Percentiles rank a stretch among this genome's conserved stretches.
Evolutionary conservation across 129 eudicot genomes (phyloP).

Genomic region (Centrapalus pauciflorus): DNA sequence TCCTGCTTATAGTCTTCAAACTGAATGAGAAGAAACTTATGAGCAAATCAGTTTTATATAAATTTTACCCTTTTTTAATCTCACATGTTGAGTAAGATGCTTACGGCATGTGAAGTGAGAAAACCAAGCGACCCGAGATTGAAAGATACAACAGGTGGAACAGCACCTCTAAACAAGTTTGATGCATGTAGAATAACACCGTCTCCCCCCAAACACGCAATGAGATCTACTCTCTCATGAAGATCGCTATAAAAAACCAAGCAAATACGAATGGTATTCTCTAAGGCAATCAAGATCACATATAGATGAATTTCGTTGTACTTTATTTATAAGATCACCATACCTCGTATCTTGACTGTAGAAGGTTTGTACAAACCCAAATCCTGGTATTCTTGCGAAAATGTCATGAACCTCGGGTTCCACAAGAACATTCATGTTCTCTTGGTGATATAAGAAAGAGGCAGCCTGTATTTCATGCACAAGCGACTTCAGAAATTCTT

Average conservation of each 20-base stretch:
- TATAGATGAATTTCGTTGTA: too few relatives aligned
- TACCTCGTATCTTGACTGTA: slow-evolving; percentile 98
- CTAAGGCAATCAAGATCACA: not conserved
- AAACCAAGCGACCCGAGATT: slow-evolving; percentile 98
- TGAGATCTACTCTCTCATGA: slow-evolving; percentile 95
- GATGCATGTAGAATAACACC: slow-evolving; percentile 99
- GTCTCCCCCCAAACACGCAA: slow-evolving; percentile 96
- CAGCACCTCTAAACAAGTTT: slow-evolving; percentile 90
- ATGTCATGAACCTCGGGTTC: slow-evolving; percentile 98
- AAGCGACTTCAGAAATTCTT: slow-evolving; percentile 12
- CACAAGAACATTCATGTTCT: slow-evolving; percentile 92
- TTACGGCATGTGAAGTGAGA: slow-evolving; percentile 88
- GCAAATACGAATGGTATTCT: slow-evolving; percentile 9
- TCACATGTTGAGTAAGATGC: slow-evolving; percentile 26
- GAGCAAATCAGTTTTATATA: not conserved
- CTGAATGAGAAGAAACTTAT: slow-evolving; percentile 35
- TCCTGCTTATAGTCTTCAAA: slow-evolving; percentile 84
- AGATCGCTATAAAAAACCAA: slow-evolving; percentile 62
- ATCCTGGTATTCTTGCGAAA: slow-evolving; percentile 95
- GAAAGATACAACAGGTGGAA: slow-evolving; percentile 95
- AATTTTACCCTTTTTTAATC: not conserved
- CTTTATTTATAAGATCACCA: slow-evolving; percentile 6
- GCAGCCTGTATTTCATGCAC: slow-evolving; percentile 64
- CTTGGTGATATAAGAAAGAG: slow-evolving; percentile 82
- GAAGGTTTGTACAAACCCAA: slow-evolving; percentile 97